phyloP scores from a whole-genome alignment of 768 basidiomycete genomes.

The Tephrocybe sp. region DNA sequence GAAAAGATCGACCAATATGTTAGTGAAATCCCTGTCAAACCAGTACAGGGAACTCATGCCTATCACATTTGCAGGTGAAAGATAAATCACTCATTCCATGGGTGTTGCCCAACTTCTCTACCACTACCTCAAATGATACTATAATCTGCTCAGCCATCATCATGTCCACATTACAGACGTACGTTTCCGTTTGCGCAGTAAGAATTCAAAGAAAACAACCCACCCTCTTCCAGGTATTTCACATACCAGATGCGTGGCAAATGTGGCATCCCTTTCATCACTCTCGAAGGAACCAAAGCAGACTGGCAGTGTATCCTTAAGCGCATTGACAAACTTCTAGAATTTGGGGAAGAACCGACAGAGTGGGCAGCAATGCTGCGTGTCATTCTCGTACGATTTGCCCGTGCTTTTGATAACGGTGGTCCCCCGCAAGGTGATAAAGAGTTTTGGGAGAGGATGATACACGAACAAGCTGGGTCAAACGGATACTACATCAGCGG shows the following conservation, averaged over 20 bases:
- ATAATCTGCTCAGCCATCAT: background rate
- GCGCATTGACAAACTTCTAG: background rate
- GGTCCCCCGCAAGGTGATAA: background rate
- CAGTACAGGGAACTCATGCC: background rate
- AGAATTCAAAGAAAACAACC: background rate
- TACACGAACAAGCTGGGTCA: background rate
- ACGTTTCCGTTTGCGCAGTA: background rate
- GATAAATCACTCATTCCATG: background rate
- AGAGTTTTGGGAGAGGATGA: background rate
- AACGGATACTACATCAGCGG: background rate
- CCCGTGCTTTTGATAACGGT: background rate
- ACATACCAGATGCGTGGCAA: background rate
- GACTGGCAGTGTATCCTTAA: background rate
- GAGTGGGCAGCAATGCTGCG: background rate
- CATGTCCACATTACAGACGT: background rate
- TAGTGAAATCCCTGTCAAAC: background rate
- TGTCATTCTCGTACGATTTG: background rate
- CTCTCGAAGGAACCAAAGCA: background rate
- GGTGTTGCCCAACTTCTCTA: background rate
- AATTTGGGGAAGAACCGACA: background rate
- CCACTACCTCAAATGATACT: background rate
- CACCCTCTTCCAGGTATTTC: background rate
- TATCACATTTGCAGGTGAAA: background rate
- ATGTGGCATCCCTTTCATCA: background rate
- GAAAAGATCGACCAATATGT: background rate